These are phyloP conservation scores for Talaromyces liani DNA, from an alignment of 495 filamentous ascomycete species.

Conservation along the genomic window DNA sequence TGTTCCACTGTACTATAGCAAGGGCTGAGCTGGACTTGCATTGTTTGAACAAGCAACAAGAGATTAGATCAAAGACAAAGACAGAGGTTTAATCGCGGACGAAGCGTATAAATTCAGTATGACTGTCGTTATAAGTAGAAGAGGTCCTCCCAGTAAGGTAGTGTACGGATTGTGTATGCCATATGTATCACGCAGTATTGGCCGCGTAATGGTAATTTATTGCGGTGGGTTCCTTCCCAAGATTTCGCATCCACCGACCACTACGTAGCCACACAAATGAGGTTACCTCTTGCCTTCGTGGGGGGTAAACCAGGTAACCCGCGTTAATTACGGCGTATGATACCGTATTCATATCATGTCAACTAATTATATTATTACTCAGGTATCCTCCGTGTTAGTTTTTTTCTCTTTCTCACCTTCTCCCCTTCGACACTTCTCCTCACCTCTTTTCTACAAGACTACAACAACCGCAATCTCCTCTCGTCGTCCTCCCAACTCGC, in stretches of 20 bases:
- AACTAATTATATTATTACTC: background rate
- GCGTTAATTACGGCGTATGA: background rate
- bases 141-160: background rate
- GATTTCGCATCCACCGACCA: background rate
- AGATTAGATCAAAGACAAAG: background rate
- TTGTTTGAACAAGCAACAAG: background rate
- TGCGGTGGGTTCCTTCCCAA: constrained; percentile 6
- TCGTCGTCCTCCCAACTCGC: background rate
- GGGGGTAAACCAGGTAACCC: background rate
- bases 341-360: background rate
- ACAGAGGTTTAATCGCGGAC: background rate
- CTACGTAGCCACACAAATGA: constrained; percentile 1
- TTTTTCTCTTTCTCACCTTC: constrained; percentile 9
- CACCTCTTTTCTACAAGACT: no score
- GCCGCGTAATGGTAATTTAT: background rate
- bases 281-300: background rate
- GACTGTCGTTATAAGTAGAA: background rate
- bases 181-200: background rate
- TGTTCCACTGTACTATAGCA: background rate
- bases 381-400: constrained; percentile 2
- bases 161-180: background rate
- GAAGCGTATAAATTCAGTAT: background rate
- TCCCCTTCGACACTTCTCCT: constrained; percentile 8
- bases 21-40: background rate
- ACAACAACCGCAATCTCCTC: background rate